phyloP scores from a whole-genome alignment of 306 rosid species.

The Cucurbita moschata region DNA sequence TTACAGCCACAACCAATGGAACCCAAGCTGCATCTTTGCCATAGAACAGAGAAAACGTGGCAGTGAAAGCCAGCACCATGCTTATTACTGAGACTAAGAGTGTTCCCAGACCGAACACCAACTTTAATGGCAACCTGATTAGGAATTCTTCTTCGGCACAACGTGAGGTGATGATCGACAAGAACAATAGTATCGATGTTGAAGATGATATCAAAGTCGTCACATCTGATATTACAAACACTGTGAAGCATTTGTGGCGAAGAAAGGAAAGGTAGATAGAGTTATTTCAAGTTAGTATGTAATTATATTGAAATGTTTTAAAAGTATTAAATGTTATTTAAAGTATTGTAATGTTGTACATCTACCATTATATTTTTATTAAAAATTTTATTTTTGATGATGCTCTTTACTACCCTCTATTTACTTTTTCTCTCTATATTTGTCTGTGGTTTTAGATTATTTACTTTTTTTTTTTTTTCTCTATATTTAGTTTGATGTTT shows the following conservation, averaged over 20 bases:
- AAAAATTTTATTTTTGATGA: too few relatives aligned
- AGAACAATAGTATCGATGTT: neutral
- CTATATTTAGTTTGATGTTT: too few relatives aligned
- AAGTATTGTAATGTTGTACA: too few relatives aligned
- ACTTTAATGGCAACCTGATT: neutral
- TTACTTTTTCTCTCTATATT: too few relatives aligned
- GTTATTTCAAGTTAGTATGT: too few relatives aligned
- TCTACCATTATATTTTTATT: too few relatives aligned
- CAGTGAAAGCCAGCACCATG: neutral
- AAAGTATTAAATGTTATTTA: too few relatives aligned
- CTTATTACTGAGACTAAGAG: neutral
- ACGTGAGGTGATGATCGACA: slow-evolving; percentile 1
- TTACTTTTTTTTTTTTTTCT: too few relatives aligned
- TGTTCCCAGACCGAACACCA: neutral
- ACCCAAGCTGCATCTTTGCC: neutral
- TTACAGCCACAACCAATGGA: neutral
- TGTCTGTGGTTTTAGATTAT: too few relatives aligned
- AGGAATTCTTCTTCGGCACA: slow-evolving; percentile 5
- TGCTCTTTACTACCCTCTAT: too few relatives aligned
- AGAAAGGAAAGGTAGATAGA: neutral
- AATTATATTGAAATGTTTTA: too few relatives aligned
- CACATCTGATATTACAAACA: neutral
- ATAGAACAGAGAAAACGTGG: neutral
- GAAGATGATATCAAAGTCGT: neutral
- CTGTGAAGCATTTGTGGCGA: neutral